Percentiles rank a stretch among this genome's conserved stretches.
phyloP scores from a whole-genome alignment of 208 protist species.

The Leishmania braziliensis region DNA sequence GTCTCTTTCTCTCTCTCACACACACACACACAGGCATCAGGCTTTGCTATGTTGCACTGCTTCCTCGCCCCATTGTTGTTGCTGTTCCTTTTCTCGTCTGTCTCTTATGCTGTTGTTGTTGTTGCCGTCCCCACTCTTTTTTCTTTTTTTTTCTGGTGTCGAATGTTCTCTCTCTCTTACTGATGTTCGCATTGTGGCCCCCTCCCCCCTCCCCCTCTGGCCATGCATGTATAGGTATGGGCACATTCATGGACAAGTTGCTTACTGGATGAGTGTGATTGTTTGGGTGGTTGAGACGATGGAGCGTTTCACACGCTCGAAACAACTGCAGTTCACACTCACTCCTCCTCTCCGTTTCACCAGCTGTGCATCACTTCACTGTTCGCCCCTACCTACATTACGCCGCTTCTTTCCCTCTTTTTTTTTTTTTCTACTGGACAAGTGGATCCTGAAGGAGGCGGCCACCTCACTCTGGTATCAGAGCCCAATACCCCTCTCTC shows the following conservation, averaged over 20 bases:
- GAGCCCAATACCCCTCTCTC: not conserved
- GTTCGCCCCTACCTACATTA: not conserved
- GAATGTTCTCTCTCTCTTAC: not conserved
- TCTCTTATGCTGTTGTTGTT: not conserved
- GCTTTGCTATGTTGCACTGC: not conserved
- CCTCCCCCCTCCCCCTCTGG: not conserved
- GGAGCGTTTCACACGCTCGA: not conserved
- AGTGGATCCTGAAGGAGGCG: not conserved
- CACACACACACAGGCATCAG: not conserved
- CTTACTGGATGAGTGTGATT: not conserved
- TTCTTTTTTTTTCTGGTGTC: not conserved
- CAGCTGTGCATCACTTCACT: not conserved
- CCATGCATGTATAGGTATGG: not conserved
- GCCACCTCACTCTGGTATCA: not conserved
- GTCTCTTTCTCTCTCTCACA: not conserved
- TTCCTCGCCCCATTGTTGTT: not conserved
- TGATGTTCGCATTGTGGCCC: not conserved
- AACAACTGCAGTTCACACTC: not conserved
- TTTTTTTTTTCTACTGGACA: not conserved
- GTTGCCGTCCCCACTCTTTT: not conserved
- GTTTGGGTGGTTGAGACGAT: not conserved
- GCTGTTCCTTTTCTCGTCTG: not conserved
- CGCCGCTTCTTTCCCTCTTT: not conserved
- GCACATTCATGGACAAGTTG: not conserved
- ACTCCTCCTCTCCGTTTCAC: not conserved